Conservation (phyloP, 495 filamentous ascomycete genomes). For the Hyphodiscus hymeniophilus region DNA sequence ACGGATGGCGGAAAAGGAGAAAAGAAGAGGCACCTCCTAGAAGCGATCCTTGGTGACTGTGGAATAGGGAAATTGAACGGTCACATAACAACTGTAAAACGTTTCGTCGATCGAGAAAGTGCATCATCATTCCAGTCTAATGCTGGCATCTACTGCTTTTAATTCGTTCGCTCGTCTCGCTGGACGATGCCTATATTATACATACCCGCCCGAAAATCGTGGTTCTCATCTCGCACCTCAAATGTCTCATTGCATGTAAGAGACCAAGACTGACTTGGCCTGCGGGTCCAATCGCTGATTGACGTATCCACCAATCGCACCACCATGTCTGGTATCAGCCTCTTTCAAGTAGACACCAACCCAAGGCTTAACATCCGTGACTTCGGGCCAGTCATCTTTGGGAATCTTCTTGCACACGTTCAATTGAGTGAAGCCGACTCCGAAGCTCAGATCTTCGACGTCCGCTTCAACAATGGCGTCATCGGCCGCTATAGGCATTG, state of each 20-base stretch:
- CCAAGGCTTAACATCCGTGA: constrained; percentile 72
- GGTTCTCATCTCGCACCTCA: too few species aligned
- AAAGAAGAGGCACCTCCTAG: too few species aligned
- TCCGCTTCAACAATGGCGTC: constrained; percentile 71
- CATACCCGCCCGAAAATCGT: too few species aligned
- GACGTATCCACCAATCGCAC: constrained; percentile 47
- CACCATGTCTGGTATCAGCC: constrained; percentile 46
- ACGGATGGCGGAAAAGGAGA: too few species aligned
- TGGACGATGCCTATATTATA: too few species aligned
- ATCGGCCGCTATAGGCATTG: constrained; percentile 61
- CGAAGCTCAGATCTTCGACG: constrained; percentile 89
- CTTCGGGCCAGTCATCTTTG: constrained; percentile 74
- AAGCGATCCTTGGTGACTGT: too few species aligned
- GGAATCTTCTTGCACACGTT: constrained; percentile 68
- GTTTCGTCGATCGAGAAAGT: too few species aligned
- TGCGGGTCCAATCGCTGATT: constrained; percentile 50
- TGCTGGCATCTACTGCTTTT: too few species aligned
- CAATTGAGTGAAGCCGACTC: constrained; percentile 83
- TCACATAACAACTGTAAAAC: too few species aligned
- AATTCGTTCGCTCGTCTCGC: too few species aligned
- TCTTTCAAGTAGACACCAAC: constrained; percentile 53
- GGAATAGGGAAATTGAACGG: too few species aligned
- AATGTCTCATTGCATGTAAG: constrained; percentile 41
- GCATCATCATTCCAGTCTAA: too few species aligned
- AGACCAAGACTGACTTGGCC: constrained; percentile 42